Evolutionary conservation across 176 grass and related monocot genomes (phyloP), one percentile per base, ranked within the genome.

Genomic region (Stipa capillata): DNA sequence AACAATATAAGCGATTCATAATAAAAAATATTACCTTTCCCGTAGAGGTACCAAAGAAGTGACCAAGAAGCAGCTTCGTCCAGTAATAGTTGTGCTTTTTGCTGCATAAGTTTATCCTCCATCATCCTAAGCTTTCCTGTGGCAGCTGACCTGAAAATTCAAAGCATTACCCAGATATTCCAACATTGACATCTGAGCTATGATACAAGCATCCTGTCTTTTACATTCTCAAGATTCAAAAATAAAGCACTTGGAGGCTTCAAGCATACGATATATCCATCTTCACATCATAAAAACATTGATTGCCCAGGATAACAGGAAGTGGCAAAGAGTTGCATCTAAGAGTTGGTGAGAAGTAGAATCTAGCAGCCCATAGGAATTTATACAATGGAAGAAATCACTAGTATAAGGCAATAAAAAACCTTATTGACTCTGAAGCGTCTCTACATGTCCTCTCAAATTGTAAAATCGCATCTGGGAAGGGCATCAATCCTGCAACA

Each of bases 31-130:
- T 67, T 85, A 88, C 95, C 92, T 98, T 98, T 94, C 36, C 95
- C 95, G 81, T 94, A 98, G 25, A 98, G 92, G 86, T 85, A 90
- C 95, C 90, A 98, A 87, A 98, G 90, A 82, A 98, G 92, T 54
- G 95, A 98, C 95, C 95, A 98, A 6, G 95, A 98, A 83, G 92
- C 90, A 72, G 95, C 95, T 85, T 98, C 95, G 43, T 98, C 92
- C 81, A 92, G 83, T 84, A 98, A 85, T 4, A 98, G 42, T 41
- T 79, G 86, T 42, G 95, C 87, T 68, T 98, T 98, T 89, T 92
- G 95, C 78, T 92, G 88, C 90, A 94, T 89, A 83, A 98, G 83
- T 76, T 90, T 98, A 72, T 98, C 85, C 35, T 94, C 92, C 58
- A 94, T 64, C 63, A 92, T 40, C 13, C 90, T 44, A 57, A 94